These are phyloP conservation scores for Emergomyces orientalis DNA, from an alignment of 2,329 filamentous ascomycete genomes.

Conservation along the genomic window DNA sequence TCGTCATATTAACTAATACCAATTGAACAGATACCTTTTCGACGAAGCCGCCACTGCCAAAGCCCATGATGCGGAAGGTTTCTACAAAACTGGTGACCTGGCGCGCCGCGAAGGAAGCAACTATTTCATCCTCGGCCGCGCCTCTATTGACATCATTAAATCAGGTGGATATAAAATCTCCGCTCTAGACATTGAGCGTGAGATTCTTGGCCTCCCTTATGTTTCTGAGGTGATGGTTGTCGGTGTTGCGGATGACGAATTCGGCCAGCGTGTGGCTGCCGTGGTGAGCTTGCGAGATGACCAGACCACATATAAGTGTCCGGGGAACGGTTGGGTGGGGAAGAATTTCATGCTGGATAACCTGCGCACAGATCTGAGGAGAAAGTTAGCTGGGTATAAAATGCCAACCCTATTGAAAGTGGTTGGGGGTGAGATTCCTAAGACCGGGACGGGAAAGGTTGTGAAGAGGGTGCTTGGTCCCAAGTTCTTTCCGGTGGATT, in stretches of 20 bases:
- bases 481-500: constrained; percentile 28
- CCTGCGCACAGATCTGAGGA: constrained; percentile 11
- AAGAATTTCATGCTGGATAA: constrained; percentile 10
- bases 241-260: constrained; percentile 14
- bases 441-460: constrained; percentile 43
- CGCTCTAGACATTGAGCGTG: constrained; percentile 15
- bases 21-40: constrained; percentile 6
- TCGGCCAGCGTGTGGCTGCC: constrained; percentile 12
- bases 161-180: constrained; percentile 16
- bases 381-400: constrained; percentile 13
- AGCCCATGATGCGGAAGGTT: constrained; percentile 15
- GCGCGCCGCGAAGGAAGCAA: constrained; percentile 13
- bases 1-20: background rate
- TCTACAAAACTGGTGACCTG: constrained; percentile 17
- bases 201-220: constrained; percentile 17
- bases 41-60: constrained; percentile 8
- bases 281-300: constrained; percentile 12
- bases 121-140: constrained; percentile 18
- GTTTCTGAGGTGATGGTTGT: constrained; percentile 17
- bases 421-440: constrained; percentile 39
- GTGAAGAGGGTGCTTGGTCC: constrained; percentile 41
- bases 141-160: constrained; percentile 16
- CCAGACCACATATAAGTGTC: constrained; percentile 10
- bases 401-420: constrained; percentile 21
- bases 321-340: constrained; percentile 8